Conservation (phyloP, 352 stramenopile genomes). For the Elongisporangium undulatum region DNA sequence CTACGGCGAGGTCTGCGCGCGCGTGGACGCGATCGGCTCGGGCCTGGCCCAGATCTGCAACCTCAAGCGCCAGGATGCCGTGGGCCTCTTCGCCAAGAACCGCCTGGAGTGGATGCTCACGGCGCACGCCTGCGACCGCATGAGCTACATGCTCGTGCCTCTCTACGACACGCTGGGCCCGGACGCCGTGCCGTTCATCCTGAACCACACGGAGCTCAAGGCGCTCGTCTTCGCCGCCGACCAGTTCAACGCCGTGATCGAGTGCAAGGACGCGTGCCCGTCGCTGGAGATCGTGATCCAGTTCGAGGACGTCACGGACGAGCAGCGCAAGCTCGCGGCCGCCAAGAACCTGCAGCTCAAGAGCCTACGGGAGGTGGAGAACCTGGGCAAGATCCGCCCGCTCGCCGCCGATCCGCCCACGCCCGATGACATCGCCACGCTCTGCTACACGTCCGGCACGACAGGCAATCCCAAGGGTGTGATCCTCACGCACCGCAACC, state of each 20-base stretch:
- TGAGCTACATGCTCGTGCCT: conserved; percentile 32
- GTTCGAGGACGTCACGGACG: conserved; percentile 20
- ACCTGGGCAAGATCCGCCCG: conserved; percentile 15
- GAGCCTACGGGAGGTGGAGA: conserved; percentile 23
- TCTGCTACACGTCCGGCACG: conserved; percentile 66
- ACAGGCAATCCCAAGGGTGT: conserved; percentile 46
- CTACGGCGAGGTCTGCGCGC: conserved; percentile 46
- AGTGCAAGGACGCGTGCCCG: conserved; percentile 21
- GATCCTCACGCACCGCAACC: conserved; percentile 44
- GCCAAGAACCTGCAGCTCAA: conserved; percentile 23
- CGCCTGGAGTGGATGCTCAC: conserved; percentile 32
- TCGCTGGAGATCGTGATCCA: conserved; percentile 28
- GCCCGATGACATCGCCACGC: conserved; percentile 25
- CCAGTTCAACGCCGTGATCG: conserved; percentile 30
- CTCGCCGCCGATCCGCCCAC: conserved; percentile 19
- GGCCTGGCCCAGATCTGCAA: conserved; percentile 21
- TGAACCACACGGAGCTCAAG: conserved; percentile 41
- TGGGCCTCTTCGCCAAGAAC: conserved; percentile 37
- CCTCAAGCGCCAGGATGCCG: conserved; percentile 17
- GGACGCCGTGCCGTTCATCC: conserved; percentile 37
- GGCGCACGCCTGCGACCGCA: conserved; percentile 32
- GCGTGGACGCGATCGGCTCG: conserved; percentile 34
- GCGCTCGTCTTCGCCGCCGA: conserved; percentile 30
- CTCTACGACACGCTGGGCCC: conserved; percentile 52
- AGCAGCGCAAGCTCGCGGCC: conserved; percentile 18